Conservation (phyloP, 2,329 filamentous ascomycete species). For the Fusarium tanahbumbuense region DNA sequence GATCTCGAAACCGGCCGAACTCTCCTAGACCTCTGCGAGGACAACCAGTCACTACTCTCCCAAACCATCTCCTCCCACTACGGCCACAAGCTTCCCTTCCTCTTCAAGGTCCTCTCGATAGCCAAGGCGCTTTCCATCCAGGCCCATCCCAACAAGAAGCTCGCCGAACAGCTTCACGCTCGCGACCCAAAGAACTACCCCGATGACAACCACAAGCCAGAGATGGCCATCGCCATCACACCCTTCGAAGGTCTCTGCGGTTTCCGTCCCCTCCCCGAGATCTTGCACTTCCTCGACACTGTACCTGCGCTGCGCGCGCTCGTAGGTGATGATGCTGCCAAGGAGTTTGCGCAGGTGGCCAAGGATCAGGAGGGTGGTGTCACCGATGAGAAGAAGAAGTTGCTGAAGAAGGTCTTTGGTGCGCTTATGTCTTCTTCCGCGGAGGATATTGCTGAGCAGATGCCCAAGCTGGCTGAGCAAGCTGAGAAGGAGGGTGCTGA, state of each 20-base stretch:
- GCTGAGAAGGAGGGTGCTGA: slow-evolving; percentile 74
- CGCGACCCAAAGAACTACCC: slow-evolving; percentile 94
- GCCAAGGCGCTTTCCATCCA: slow-evolving; percentile 97
- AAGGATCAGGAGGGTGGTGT: slow-evolving; percentile 55
- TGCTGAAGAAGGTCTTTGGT: slow-evolving; percentile 79
- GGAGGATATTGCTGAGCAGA: slow-evolving; percentile 65
- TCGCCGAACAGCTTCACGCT: slow-evolving; percentile 85
- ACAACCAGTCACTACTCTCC: slow-evolving; percentile 86
- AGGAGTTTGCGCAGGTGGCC: slow-evolving; percentile 64
- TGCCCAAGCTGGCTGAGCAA: slow-evolving; percentile 75
- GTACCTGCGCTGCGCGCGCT: slow-evolving; percentile 70
- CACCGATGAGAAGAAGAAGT: slow-evolving; percentile 77
- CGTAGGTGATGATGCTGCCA: slow-evolving; percentile 72
- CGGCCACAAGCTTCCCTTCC: slow-evolving; percentile 86
- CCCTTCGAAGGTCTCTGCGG: slow-evolving; percentile 96
- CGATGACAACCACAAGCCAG: slow-evolving; percentile 99
- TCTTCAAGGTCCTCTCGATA: slow-evolving; percentile 98
- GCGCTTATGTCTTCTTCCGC: slow-evolving; percentile 83
- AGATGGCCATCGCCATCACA: slow-evolving; percentile 98
- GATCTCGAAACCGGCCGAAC: slow-evolving; percentile 86
- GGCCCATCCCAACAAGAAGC: slow-evolving; percentile 94
- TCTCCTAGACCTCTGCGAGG: slow-evolving; percentile 86
- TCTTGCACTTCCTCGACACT: slow-evolving; percentile 80
- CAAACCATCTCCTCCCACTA: slow-evolving; percentile 78
- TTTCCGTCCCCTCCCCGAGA: slow-evolving; percentile 88